These are phyloP conservation scores for Mortierella sp. DNA, from an alignment of 371 early-diverging fungal species.

Conservation along the genomic window DNA sequence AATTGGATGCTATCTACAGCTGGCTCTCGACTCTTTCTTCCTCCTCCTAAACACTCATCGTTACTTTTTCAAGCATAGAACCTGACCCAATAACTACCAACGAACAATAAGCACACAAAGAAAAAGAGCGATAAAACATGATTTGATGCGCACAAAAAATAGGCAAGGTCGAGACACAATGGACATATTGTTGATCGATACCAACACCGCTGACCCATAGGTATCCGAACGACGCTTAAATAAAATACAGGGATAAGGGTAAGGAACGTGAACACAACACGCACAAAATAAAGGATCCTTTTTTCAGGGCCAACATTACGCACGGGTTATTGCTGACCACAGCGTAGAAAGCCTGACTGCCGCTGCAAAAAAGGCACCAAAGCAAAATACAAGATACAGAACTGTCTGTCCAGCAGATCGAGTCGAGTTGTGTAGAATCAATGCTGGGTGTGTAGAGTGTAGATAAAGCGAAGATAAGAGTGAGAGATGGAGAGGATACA, in stretches of 20 bases:
- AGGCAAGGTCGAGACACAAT: neutral
- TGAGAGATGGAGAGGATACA: neutral
- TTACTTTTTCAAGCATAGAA: constrained; percentile 14
- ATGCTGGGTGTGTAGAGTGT: neutral
- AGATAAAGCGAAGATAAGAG: neutral
- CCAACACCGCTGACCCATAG: neutral
- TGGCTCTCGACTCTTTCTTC: neutral
- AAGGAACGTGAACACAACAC: neutral
- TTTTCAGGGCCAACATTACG: neutral
- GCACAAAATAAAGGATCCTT: neutral
- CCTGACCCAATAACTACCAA: too few species aligned
- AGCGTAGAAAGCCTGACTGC: too few species aligned
- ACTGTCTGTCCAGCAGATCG: too few species aligned
- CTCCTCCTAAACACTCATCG: neutral
- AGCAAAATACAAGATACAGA: too few species aligned
- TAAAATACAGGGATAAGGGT: neutral
- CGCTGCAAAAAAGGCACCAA: too few species aligned
- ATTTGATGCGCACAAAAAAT: neutral
- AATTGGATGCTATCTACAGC: neutral
- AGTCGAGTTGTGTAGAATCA: neutral
- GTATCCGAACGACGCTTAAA: neutral
- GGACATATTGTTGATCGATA: neutral
- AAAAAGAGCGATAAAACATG: too few species aligned
- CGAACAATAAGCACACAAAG: too few species aligned
- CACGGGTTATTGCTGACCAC: too few species aligned